Evolutionary conservation across 805 yeast species (phyloP).

Genomic region (Kluyveromyces aestuarii): DNA sequence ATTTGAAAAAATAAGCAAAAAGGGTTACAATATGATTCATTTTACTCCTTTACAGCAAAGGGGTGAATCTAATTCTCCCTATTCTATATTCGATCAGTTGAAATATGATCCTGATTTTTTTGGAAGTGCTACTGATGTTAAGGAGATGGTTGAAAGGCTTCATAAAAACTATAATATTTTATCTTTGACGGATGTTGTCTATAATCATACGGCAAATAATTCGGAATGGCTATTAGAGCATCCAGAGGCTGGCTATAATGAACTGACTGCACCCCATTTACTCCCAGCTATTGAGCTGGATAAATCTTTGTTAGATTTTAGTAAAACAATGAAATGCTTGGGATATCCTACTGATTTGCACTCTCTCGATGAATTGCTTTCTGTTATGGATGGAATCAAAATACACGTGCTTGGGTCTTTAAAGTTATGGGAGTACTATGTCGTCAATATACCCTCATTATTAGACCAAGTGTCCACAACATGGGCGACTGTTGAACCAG

Average conservation of each 20-base stretch:
- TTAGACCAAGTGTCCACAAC: conserved; percentile 30
- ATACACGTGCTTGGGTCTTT: conserved; percentile 56
- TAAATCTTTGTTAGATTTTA: conserved; percentile 53
- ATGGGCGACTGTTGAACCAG: conserved; percentile 26
- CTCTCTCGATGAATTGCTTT: conserved; percentile 44
- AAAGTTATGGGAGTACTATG: conserved; percentile 84
- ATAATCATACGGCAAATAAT: conserved; percentile 91
- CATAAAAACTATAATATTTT: conserved; percentile 52
- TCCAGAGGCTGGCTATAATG: conserved; percentile 87
- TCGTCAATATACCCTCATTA: conserved; percentile 44
- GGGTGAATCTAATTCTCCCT: conserved; percentile 89
- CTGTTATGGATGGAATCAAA: conserved; percentile 59
- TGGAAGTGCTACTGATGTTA: conserved; percentile 45
- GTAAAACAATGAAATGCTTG: conserved; percentile 43
- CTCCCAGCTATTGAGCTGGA: conserved; percentile 80
- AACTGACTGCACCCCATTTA: conserved; percentile 83
- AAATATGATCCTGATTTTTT: conserved; percentile 63
- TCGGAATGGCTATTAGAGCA: conserved; percentile 77
- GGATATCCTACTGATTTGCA: conserved; percentile 55
- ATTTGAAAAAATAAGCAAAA: conserved; percentile 50
- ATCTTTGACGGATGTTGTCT: conserved; percentile 83
- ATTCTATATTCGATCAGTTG: conserved; percentile 82
- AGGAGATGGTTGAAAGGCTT: conserved; percentile 38
- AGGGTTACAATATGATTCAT: conserved; percentile 93
- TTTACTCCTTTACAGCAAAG: conserved; percentile 89